These are phyloP conservation scores for Halenospora varia DNA, from an alignment of 495 filamentous ascomycete genomes.

Conservation along the genomic window DNA sequence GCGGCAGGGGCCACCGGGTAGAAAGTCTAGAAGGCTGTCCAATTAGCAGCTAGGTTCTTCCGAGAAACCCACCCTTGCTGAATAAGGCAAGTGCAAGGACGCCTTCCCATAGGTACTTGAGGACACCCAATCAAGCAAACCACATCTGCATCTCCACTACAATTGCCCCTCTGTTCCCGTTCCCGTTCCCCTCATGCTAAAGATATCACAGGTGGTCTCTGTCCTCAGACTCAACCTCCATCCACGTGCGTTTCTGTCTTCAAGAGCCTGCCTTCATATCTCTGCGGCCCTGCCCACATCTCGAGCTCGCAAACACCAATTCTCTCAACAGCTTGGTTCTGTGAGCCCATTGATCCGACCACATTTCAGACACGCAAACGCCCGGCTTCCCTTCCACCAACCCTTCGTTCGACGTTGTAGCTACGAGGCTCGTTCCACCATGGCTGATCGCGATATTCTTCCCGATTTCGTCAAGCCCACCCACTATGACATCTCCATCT, in stretches of 20 bases:
- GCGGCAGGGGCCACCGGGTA: neutral
- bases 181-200: neutral
- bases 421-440: constrained; percentile 27
- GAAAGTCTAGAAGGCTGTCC: neutral
- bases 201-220: neutral
- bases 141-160: too few relatives aligned
- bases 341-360: neutral
- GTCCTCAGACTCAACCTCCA: neutral
- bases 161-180: neutral
- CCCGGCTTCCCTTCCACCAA: too few relatives aligned
- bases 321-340: neutral
- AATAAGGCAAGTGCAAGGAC: neutral
- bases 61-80: neutral
- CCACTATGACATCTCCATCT: constrained; percentile 81
- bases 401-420: neutral
- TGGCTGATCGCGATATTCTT: constrained; percentile 51
- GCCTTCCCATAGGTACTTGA: too few relatives aligned
- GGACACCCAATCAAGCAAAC: too few relatives aligned
- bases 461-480: constrained; percentile 68
- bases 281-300: too few relatives aligned
- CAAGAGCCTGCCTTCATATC: constrained; percentile 28
- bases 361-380: neutral
- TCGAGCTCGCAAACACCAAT: too few relatives aligned
- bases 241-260: neutral
- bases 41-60: neutral